Base-by-base conservation (phyloP, 2,329 filamentous ascomycete species). In the Aspergillus oerlinghausenensis region DNA sequence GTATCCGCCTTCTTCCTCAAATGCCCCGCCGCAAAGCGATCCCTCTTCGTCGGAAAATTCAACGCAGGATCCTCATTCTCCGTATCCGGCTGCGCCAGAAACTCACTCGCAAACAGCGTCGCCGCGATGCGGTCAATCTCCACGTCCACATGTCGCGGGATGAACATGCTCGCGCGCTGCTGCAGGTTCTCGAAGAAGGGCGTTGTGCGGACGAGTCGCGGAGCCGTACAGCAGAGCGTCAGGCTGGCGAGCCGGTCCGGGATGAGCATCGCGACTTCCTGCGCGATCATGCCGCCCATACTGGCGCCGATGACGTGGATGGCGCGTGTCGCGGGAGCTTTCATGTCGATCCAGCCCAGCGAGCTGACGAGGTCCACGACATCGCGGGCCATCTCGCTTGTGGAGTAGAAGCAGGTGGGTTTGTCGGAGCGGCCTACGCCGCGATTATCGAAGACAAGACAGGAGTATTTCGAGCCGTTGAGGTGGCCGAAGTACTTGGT, bases 281-380 rank as follows among this genome's bases (percentile, higher is more conserved):
- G 92, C 2, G 89, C 85, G 65, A 96, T 93, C 92, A 96, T 96
- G 67, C 92, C 91, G 61, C 91, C 91, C 82, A 96, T 89, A 57
- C 87, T 90, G 62, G 93, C 85, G 55, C 91, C 92, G 35, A 89
- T 79, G 52, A 95, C 71, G 75, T 96, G 86, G 14, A 88, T 63
- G 52, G 83, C 70, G 77, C 80, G 75, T 65, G 79, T 50, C 57
- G 68, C 49, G 19, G 67, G 56, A 11, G 63, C 58, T 49, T 67
- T 47, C 26, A 69, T 62, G 23, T 73, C 69, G 47, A 72, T 85
- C 89, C 89, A 95, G 60, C 84, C 85, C 9, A 94, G 70, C 65
- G 89, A 82, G 62, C 86, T 82, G 21, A 84, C 66, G 19, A 94
- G 77, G 66, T 94, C 89, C 61, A 92, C 69, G 25, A 84, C 73